Base-by-base conservation (phyloP, 495 filamentous ascomycete genomes). In the Penicillium ochrochloron region DNA sequence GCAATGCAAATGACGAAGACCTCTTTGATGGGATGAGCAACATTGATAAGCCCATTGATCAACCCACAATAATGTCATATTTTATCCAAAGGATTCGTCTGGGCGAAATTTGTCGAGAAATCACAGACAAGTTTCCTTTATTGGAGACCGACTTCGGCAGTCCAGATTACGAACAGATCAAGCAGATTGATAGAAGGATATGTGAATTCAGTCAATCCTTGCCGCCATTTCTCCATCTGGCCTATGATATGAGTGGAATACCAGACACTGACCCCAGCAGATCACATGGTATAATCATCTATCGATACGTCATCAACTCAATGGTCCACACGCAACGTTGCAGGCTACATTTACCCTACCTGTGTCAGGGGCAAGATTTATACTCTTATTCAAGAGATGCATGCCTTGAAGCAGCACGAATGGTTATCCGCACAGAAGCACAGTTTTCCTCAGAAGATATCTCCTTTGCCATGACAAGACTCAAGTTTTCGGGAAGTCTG, bases 1-100 rank as follows among this genome's bases (percentile, higher is more conserved):
- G 73, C 25, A 83, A 84, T 62, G 21, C 76, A 15, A 77, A 82
- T 53, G 80, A 83, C 56, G 75, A 77, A 61, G 83, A 85, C 53
- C 52, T 82, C 3, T 41, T 66, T 2, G 74, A 80, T 57, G 76
- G 75, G n/a, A 73, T 70, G 51, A 39, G 31, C 25, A 42, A 23
- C 10, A 50, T 71, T 23, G 69, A 63, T 46, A 68, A 66, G 42
- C 75, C 81, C 2, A 42, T 80, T 19, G 70, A 75, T 12, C 60
- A 79, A 14, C 74, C 77, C 1, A 84, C 82, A 0, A 63, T 72
- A 0, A 79, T 84, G 72, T 82, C 82, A 4, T 84, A 80, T 58
- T 75, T 71, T 31, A 59, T 85, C 14, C 78, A 81, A 37, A 66
- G 82, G 50, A 80, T 80, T 48, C 79, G 76, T 33, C 65, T 85